Percentiles rank a stretch among this genome's conserved stretches.
Conservation (phyloP, 306 rosid species). For the Sphenostylis stenocarpa region DNA sequence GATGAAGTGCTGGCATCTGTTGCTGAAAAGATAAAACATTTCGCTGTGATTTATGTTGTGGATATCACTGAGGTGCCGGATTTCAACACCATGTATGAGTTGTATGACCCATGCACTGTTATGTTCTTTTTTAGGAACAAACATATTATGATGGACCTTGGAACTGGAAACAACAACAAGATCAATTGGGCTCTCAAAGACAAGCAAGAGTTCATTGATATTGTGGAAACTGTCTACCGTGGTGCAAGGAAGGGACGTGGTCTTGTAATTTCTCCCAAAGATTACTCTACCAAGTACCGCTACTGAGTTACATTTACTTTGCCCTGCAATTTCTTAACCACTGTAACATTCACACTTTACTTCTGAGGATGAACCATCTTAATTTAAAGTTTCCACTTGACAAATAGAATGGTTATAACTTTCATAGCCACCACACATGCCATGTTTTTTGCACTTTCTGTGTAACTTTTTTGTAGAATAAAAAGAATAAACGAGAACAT, state of each 20-base stretch:
- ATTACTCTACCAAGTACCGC: constrained; percentile 76
- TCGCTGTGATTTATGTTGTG: constrained; percentile 85
- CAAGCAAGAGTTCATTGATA: constrained; percentile 77
- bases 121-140: constrained; percentile 81
- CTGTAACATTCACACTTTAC: too few species aligned
- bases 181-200: constrained; percentile 96
- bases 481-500: too few species aligned
- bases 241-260: constrained; percentile 70
- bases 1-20: constrained; percentile 86
- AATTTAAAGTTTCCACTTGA: too few species aligned
- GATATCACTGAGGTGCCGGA: constrained; percentile 77
- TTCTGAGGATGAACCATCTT: too few species aligned
- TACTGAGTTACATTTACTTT: background rate
- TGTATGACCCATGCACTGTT: constrained; percentile 73
- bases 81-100: constrained; percentile 80
- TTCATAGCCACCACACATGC: too few species aligned
- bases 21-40: constrained; percentile 79
- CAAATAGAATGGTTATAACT: too few species aligned
- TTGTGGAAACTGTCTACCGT: constrained; percentile 59
- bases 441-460: too few species aligned
- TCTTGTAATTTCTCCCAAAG: constrained; percentile 68
- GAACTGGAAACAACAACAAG: constrained; percentile 96
- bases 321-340: background rate
- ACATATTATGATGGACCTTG: constrained; percentile 96
- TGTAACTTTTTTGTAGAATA: too few species aligned